Evolutionary conservation across 2,329 filamentous ascomycete species (phyloP).

Genomic region (Pseudogymnoascus verrucosus): DNA sequence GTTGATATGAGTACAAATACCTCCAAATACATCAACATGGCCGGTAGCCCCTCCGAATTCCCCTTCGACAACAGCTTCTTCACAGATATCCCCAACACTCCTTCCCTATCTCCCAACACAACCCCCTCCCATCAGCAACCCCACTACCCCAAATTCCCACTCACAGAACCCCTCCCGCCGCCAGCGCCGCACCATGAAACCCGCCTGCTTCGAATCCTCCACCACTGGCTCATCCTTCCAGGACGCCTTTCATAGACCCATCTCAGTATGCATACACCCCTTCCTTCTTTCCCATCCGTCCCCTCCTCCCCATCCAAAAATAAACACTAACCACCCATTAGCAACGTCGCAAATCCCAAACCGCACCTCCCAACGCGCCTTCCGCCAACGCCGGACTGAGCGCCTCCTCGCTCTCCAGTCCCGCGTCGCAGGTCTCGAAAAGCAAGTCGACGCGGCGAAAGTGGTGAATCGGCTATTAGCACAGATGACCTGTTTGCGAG

Average conservation of each 20-base stretch:
- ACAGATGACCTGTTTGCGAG: background rate
- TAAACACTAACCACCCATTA: background rate
- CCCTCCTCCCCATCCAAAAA: background rate
- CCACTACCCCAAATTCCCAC: background rate
- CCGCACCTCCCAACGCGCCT: slow-evolving; percentile 1
- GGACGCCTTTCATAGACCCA: background rate
- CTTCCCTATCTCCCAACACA: background rate
- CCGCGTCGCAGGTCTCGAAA: background rate
- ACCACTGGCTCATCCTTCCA: background rate
- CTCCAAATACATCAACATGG: background rate
- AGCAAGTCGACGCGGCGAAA: background rate
- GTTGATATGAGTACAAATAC: background rate
- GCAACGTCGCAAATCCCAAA: background rate
- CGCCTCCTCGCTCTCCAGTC: background rate
- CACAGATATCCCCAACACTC: background rate
- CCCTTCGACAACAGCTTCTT: background rate
- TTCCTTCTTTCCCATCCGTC: background rate
- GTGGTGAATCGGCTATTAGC: background rate
- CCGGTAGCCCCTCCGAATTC: background rate
- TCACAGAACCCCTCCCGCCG: background rate
- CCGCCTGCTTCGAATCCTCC: background rate
- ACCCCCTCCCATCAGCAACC: background rate
- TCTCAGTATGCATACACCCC: background rate
- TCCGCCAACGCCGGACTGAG: background rate
- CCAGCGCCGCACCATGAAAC: background rate